These are phyloP conservation scores for Aristolochia contorta DNA, from an alignment of 164 flowering plant genomes.

Conservation along the genomic window DNA sequence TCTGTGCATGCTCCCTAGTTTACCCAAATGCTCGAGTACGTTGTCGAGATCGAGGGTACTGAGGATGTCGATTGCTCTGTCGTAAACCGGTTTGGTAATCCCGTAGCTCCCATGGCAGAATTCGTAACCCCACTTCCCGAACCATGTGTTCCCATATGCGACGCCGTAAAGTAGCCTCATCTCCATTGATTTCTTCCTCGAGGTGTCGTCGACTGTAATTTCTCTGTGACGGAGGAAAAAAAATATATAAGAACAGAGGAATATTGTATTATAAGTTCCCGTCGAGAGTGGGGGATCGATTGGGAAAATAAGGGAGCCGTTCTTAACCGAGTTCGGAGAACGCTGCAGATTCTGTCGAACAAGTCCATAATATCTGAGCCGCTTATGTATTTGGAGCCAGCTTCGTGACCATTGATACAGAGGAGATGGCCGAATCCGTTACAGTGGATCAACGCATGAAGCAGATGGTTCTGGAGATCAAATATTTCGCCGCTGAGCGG, in stretches of 20 bases:
- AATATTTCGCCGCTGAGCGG: constrained; percentile 31
- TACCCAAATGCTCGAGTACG: constrained; percentile 25
- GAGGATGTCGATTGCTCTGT: constrained; percentile 45
- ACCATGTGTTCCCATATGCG: constrained; percentile 83
- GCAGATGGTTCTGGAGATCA: constrained; percentile 46
- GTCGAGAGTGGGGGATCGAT: background rate
- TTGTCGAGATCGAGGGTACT: constrained; percentile 43
- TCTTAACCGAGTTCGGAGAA: constrained; percentile 49
- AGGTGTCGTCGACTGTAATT: constrained; percentile 56
- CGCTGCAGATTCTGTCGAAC: constrained; percentile 75
- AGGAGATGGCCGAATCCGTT: constrained; percentile 81
- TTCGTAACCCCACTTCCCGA: constrained; percentile 79
- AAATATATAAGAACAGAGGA: background rate
- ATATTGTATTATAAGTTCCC: background rate
- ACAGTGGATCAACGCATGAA: constrained; percentile 75
- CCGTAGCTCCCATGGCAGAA: constrained; percentile 77
- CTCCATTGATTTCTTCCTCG: constrained; percentile 63
- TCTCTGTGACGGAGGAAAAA: constrained; percentile 27
- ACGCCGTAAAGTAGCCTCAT: constrained; percentile 66
- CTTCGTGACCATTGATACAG: constrained; percentile 74
- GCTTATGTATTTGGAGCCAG: constrained; percentile 49
- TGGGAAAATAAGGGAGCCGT: no score
- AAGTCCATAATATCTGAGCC: constrained; percentile 84
- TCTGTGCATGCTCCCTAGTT: constrained; percentile 4
- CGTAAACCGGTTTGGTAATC: constrained; percentile 34